Base-by-base conservation (phyloP, 805 yeast species). In the Candida andamanensis region DNA sequence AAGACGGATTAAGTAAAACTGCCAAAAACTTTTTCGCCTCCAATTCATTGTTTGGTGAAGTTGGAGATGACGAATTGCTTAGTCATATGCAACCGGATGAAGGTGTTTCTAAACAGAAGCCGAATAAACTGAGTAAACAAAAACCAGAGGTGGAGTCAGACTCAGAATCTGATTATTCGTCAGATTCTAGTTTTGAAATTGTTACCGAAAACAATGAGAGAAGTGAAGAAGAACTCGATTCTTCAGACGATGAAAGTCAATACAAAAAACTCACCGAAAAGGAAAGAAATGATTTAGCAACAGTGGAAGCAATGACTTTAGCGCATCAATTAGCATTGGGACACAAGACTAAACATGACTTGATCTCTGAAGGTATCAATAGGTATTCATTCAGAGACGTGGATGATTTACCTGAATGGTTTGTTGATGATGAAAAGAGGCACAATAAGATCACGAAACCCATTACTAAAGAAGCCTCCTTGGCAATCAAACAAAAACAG, bases 361-460 rank as follows among this genome's bases (percentile, higher is more conserved):
- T 90, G 35, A 66, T 85, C n/a, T 86, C 87, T 49, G 97, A 92
- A 49, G 96, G 96, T 24, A 85, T 83, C 59, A 86, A 90, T 58
- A 79, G 85, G 57, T 85, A 86, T 45, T 78, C 97, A 2, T 90
- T 92, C 72, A 74, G 97, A 46, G 97, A 92, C 49, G 69, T 65
- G 26, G 97, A 89, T 17, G 86, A 87, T 10, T 67, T 92, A 33
- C 99, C 99, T 1, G 87, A 78, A n/a, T 92, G 99, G 99, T 92
- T 92, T 52, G 37, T 84, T 26, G 97, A 92, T 45, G 98, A 92
- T 45, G 99, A 92, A 57, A 76, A 74, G 52, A 69, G 67, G 50
- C 96, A 90, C 63, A 80, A 87, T 32, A 86, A 86, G 68, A 76
- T 85, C 36, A 75, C 74, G 45, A 81, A 85, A 55, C 98, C 98